These are phyloP conservation scores for Phaeosphaeria sp. DNA, from an alignment of 2,329 filamentous ascomycete species.

Conservation along the genomic window DNA sequence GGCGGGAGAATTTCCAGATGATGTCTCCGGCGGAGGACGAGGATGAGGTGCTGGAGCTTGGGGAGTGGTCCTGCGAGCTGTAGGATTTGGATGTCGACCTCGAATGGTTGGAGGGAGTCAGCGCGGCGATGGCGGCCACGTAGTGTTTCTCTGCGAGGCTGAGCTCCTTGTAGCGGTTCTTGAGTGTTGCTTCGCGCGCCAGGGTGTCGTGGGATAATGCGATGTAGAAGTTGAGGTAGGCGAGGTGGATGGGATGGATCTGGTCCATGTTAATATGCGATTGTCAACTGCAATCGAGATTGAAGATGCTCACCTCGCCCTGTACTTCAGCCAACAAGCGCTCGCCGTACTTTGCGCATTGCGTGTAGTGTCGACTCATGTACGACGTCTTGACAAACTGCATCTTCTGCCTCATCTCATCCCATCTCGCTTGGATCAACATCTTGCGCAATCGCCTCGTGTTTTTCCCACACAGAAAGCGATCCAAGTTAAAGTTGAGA, in stretches of 20 bases:
- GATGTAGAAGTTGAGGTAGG: conserved; percentile 48
- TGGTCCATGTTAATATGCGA: conserved; percentile 11
- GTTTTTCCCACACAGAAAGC: conserved; percentile 4
- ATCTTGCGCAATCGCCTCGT: conserved; percentile 10
- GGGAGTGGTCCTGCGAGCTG: conserved; percentile 21
- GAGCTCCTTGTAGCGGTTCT: conserved; percentile 38
- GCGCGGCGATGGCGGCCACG: conserved; percentile 34
- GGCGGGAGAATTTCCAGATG: conserved; percentile 12
- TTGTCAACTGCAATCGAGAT: neutral
- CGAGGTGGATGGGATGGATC: conserved; percentile 43
- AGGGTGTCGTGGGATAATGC: conserved; percentile 47
- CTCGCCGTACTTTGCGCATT: conserved; percentile 40
- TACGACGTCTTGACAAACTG: conserved; percentile 41
- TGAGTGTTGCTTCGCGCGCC: conserved; percentile 42
- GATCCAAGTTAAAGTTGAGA: conserved; percentile 11
- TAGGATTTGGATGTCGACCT: neutral
- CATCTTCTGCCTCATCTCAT: conserved; percentile 32
- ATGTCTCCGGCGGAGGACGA: conserved; percentile 4
- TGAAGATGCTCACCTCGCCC: conserved; percentile 24
- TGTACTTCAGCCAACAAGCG: conserved; percentile 29
- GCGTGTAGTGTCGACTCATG: conserved; percentile 43
- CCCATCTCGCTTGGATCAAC: conserved; percentile 25
- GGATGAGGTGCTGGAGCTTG: conserved; percentile 21
- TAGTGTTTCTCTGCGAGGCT: conserved; percentile 46
- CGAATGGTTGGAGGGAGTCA: conserved; percentile 11